Evolutionary conservation across 768 basidiomycete genomes (phyloP).

Genomic region (Mycena crocata): DNA sequence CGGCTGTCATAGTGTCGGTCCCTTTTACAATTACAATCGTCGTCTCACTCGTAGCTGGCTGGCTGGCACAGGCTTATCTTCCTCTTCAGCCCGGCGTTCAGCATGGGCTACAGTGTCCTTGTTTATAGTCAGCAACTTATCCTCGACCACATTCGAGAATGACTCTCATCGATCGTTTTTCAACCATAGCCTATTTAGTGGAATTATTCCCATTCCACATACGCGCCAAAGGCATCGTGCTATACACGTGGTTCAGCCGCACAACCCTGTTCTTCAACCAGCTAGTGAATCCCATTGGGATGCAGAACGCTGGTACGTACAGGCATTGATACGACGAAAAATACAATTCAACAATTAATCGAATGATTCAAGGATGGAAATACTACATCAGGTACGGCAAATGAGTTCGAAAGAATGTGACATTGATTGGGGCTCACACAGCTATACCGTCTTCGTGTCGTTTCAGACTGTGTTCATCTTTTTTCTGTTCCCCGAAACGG

Average conservation of each 20-base stretch:
- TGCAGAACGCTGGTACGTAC: conserved; percentile 13
- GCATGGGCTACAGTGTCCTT: conserved; percentile 8
- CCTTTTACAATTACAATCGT: not conserved
- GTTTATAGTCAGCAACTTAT: conserved; percentile 14
- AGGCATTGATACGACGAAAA: no score
- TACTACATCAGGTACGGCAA: conserved; percentile 6
- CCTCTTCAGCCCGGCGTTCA: conserved; percentile 1
- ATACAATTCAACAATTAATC: not conserved
- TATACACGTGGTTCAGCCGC: not conserved
- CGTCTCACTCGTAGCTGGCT: not conserved
- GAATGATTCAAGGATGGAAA: conserved; percentile 10
- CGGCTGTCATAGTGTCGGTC: not conserved
- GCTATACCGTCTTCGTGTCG: conserved; percentile 2
- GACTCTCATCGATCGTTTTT: not conserved
- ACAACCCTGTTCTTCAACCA: conserved; percentile 8
- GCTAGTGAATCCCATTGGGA: conserved; percentile 16
- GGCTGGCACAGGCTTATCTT: conserved; percentile 8
- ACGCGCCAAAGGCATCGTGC: conserved; percentile 7
- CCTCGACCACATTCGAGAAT: not conserved
- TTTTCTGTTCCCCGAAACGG: conserved; percentile 18
- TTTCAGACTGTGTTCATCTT: conserved; percentile 16
- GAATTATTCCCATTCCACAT: conserved; percentile 10
- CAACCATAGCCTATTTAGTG: conserved; percentile 4
- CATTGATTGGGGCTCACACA: not conserved
- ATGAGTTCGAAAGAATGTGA: no score